phyloP scores from a whole-genome alignment of 805 yeast genomes.

The Maudiozyma saulgeensis region DNA sequence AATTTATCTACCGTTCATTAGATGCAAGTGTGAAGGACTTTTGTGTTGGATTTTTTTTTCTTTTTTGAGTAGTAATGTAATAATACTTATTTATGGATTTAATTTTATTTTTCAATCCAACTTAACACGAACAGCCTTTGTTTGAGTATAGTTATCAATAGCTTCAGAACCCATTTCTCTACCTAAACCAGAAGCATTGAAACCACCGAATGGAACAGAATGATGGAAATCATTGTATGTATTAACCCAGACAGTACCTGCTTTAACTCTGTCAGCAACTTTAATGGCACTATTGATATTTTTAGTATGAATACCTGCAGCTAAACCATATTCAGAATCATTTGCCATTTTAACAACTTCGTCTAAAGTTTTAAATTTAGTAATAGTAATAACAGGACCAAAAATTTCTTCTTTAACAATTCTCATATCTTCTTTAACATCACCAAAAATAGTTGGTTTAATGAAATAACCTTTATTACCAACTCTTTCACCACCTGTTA shows the following conservation, averaged over 20 bases:
- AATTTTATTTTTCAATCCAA: background rate
- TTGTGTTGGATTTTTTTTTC: no score
- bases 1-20: no score
- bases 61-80: no score
- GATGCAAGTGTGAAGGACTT: no score
- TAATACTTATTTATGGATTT: no score
- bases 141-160: constrained; percentile 69
- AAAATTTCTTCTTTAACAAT: constrained; percentile 86
- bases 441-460: constrained; percentile 80
- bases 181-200: constrained; percentile 79
- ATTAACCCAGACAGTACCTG: constrained; percentile 81
- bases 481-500: constrained; percentile 73
- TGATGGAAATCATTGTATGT: constrained; percentile 79
- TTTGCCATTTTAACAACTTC: constrained; percentile 70
- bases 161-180: constrained; percentile 88
- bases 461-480: constrained; percentile 65
- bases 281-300: constrained; percentile 56
- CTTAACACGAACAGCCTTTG: constrained; percentile 53
- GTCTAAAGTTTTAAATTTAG: constrained; percentile 62
- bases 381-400: constrained; percentile 77
- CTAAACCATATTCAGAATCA: constrained; percentile 72
- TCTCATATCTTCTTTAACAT: constrained; percentile 62
- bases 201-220: constrained; percentile 88
- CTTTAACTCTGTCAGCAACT: constrained; percentile 56
- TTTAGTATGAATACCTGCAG: constrained; percentile 78